Evolutionary conservation across 208 protist genomes (phyloP).

Genomic region (Entamoeba invadens): DNA sequence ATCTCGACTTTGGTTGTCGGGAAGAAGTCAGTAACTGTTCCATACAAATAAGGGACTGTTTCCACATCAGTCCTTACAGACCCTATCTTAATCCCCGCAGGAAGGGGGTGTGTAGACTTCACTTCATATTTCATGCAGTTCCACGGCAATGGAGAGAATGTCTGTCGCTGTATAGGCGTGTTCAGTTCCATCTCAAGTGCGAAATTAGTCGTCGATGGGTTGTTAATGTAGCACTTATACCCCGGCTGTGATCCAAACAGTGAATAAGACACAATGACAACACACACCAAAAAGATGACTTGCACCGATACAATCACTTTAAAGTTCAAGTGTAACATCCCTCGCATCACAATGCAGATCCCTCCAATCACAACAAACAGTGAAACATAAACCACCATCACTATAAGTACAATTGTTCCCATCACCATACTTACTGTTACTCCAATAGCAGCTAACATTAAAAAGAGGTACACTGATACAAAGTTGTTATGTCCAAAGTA

Average conservation of each 20-base stretch:
- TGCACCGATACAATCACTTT: neutral
- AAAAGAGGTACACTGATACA: neutral
- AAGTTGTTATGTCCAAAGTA: neutral
- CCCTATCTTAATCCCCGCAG: neutral
- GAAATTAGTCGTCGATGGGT: neutral
- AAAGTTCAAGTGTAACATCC: neutral
- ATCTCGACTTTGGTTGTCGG: neutral
- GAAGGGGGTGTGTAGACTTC: neutral
- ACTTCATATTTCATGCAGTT: constrained; percentile 1
- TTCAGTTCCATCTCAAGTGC: neutral
- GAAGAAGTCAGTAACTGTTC: neutral
- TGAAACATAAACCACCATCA: neutral
- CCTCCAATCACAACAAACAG: neutral
- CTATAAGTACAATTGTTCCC: neutral
- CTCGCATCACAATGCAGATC: neutral
- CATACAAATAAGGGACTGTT: neutral
- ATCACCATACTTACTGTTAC: neutral
- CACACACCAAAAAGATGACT: neutral
- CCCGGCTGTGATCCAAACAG: neutral
- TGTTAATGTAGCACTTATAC: neutral
- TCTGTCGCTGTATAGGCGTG: neutral
- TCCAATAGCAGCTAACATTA: neutral
- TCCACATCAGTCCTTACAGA: neutral
- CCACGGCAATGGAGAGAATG: neutral
- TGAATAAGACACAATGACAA: neutral